Evolutionary conservation across 2,329 filamentous ascomycete species (phyloP).

Genomic region (Colletotrichum salicis): DNA sequence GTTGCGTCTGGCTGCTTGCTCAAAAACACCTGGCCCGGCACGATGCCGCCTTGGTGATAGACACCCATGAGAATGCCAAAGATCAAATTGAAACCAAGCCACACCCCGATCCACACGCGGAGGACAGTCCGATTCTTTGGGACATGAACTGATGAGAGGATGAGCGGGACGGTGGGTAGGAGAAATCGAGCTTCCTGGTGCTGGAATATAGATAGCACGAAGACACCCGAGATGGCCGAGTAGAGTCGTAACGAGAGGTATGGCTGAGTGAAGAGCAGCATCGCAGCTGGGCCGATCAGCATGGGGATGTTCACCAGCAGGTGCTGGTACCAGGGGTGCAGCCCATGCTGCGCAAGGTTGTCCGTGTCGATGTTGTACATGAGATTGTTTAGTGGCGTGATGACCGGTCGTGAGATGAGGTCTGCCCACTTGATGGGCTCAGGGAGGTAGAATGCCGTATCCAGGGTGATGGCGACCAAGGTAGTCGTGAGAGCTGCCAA

Average conservation of each 20-base stretch:
- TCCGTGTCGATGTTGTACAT: slow-evolving; percentile 76
- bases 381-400: slow-evolving; percentile 83
- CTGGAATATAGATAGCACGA: slow-evolving; percentile 77
- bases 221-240: slow-evolving; percentile 78
- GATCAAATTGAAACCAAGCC: slow-evolving; percentile 76
- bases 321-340: slow-evolving; percentile 85
- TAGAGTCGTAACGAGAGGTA: slow-evolving; percentile 71
- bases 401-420: slow-evolving; percentile 71
- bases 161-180: slow-evolving; percentile 78
- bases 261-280: slow-evolving; percentile 68
- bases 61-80: slow-evolving; percentile 81
- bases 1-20: slow-evolving; percentile 75
- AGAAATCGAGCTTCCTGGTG: slow-evolving; percentile 86
- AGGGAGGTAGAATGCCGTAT: slow-evolving; percentile 84
- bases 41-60: slow-evolving; percentile 83
- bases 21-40: slow-evolving; percentile 80
- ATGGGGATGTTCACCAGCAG: slow-evolving; percentile 76
- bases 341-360: slow-evolving; percentile 79
- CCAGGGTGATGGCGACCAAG: slow-evolving; percentile 79
- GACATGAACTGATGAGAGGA: slow-evolving; percentile 77
- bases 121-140: slow-evolving; percentile 64
- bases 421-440: slow-evolving; percentile 72
- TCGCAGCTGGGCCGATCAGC: slow-evolving; percentile 75
- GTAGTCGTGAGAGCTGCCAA: slow-evolving; percentile 74
- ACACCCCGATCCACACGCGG: slow-evolving; percentile 67